Evolutionary conservation across 176 grass and related monocot genomes (phyloP).

Genomic region (Saccharum officinarum): DNA sequence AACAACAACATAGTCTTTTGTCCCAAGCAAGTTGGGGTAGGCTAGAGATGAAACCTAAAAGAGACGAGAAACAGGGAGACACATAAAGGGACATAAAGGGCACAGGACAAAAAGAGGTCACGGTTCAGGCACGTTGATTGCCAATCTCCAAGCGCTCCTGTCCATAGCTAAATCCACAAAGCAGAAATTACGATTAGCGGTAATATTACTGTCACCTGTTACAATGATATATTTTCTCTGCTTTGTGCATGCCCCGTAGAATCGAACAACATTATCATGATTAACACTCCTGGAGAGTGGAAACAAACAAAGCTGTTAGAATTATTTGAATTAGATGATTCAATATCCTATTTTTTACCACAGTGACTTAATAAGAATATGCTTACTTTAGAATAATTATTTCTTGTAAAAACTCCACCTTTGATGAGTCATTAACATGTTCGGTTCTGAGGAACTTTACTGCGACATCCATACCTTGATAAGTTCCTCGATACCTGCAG

Average conservation of each 20-base stretch:
- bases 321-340: constrained; percentile 31
- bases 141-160: too few relatives aligned
- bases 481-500: constrained; percentile 77
- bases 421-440: constrained; percentile 66
- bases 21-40: too few relatives aligned
- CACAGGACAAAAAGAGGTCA: too few relatives aligned
- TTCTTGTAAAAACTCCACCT: constrained; percentile 92
- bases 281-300: constrained; percentile 62
- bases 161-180: too few relatives aligned
- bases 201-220: constrained; percentile 62
- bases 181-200: not conserved
- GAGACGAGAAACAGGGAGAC: too few relatives aligned
- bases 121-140: too few relatives aligned
- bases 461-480: constrained; percentile 76
- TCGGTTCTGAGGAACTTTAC: constrained; percentile 79
- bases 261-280: constrained; percentile 81
- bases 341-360: not conserved
- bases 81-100: too few relatives aligned
- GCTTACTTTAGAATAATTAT: constrained; percentile 79
- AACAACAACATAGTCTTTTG: too few relatives aligned
- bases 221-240: constrained; percentile 76
- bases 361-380: constrained; percentile 36
- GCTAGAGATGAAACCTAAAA: too few relatives aligned
- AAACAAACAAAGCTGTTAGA: constrained; percentile 31
- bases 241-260: constrained; percentile 80